Evolutionary conservation across 345 rosid genomes (phyloP).

Genomic region (Gossypium stocksii): DNA sequence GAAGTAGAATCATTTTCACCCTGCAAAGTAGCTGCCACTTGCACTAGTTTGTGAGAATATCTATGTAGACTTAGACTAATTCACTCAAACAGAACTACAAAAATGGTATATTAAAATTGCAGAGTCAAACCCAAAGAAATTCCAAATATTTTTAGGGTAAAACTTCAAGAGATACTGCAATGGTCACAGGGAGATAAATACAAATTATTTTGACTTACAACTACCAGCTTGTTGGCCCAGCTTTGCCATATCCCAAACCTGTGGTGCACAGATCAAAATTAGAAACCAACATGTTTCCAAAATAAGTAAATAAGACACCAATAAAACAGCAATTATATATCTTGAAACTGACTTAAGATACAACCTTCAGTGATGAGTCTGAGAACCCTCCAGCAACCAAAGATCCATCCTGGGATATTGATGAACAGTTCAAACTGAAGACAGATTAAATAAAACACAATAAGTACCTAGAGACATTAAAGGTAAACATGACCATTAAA

Average conservation of each 20-base stretch:
- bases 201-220: conserved; percentile 40
- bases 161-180: background rate
- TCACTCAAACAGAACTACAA: background rate
- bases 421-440: conserved; percentile 74
- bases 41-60: conserved; percentile 16
- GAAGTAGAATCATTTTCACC: conserved; percentile 57
- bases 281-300: conserved; percentile 8
- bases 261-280: conserved; percentile 28
- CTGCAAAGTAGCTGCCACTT: conserved; percentile 60
- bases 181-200: background rate
- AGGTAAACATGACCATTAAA: background rate
- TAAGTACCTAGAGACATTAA: conserved; percentile 12
- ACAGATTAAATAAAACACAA: conserved; percentile 9
- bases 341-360: conserved; percentile 7
- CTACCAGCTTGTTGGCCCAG: conserved; percentile 63
- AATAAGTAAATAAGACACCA: background rate
- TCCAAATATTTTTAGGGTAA: background rate
- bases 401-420: conserved; percentile 97
- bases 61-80: conserved; percentile 3
- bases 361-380: conserved; percentile 89
- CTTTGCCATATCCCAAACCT: conserved; percentile 99
- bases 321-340: background rate
- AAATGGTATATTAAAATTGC: background rate
- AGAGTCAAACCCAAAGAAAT: background rate
- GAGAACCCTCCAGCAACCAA: conserved; percentile 96